These are phyloP conservation scores for Termitomyces sp. DNA, from an alignment of 768 basidiomycete genomes.

Conservation along the genomic window DNA sequence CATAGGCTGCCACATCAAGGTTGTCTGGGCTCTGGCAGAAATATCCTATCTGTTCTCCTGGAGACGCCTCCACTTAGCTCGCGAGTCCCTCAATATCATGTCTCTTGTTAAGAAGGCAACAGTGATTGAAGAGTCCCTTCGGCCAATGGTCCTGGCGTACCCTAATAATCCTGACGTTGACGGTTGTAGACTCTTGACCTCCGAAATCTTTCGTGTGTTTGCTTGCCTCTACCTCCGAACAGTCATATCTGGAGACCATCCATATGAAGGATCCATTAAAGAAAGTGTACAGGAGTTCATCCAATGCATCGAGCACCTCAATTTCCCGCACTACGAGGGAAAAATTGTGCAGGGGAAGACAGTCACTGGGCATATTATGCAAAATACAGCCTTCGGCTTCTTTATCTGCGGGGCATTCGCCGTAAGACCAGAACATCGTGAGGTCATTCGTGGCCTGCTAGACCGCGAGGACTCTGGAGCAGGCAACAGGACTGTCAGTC, in stretches of 20 bases:
- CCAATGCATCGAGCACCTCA: conserved; percentile 37
- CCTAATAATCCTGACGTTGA: conserved; percentile 15
- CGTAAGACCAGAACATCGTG: conserved; percentile 40
- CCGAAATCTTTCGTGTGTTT: conserved; percentile 70
- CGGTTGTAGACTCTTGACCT: conserved; percentile 41
- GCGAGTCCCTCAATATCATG: conserved; percentile 53
- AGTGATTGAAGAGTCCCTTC: conserved; percentile 44
- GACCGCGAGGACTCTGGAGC: conserved; percentile 51
- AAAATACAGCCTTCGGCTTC: conserved; percentile 77
- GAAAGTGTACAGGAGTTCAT: conserved; percentile 53
- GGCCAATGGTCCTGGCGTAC: conserved; percentile 20
- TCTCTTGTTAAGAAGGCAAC: conserved; percentile 53
- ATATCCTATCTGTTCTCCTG: conserved; percentile 61
- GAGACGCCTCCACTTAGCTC: conserved; percentile 44
- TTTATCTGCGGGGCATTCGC: conserved; percentile 73
- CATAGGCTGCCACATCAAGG: conserved; percentile 84
- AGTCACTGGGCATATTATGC: conserved; percentile 51
- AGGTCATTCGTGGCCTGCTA: conserved; percentile 42
- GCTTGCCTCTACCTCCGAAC: conserved; percentile 73
- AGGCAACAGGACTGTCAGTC: conserved; percentile 61
- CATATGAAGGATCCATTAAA: conserved; percentile 59
- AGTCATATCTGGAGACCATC: conserved; percentile 72
- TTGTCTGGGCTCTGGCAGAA: conserved; percentile 78
- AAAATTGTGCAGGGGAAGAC: conserved; percentile 7
- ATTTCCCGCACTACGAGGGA: conserved; percentile 21